Percentiles rank a stretch among this genome's conserved stretches.
phyloP scores from a whole-genome alignment of 2,329 filamentous ascomycete species.

The Phialophora macrospora region DNA sequence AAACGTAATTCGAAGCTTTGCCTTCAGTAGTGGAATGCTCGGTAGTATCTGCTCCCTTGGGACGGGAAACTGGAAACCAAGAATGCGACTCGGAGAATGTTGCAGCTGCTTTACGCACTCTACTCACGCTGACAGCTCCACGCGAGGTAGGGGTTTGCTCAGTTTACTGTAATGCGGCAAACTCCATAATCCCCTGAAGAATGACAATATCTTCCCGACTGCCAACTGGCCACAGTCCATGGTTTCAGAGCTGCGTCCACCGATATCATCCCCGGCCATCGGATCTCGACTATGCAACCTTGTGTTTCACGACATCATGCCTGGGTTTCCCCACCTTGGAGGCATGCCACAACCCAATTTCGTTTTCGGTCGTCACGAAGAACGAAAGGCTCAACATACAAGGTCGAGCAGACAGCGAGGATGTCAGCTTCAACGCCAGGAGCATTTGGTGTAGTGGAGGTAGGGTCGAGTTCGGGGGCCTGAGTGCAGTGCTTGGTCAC shows the following conservation, averaged over 20 bases:
- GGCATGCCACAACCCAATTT: background rate
- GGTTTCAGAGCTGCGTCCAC: background rate
- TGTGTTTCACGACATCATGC: slow-evolving; percentile 14
- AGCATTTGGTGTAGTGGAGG: too few species aligned
- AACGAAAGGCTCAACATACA: background rate
- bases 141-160: background rate
- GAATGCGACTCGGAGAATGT: background rate
- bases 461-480: background rate
- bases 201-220: background rate
- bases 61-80: background rate
- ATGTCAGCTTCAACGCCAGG: background rate
- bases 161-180: too few species aligned
- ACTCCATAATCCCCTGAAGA: background rate
- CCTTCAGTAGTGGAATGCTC: background rate
- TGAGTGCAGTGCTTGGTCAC: too few species aligned
- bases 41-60: too few species aligned
- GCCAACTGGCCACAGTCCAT: background rate
- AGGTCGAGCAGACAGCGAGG: background rate
- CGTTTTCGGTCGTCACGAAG: background rate
- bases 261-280: background rate
- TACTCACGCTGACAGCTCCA: background rate
- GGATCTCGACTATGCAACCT: slow-evolving; percentile 16
- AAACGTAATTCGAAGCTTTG: background rate
- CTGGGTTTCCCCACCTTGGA: background rate
- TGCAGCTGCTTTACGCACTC: background rate